Evolutionary conservation across 225 moss, liverwort and hornwort genomes (phyloP).

Genomic region (Polytrichum formosum): DNA sequence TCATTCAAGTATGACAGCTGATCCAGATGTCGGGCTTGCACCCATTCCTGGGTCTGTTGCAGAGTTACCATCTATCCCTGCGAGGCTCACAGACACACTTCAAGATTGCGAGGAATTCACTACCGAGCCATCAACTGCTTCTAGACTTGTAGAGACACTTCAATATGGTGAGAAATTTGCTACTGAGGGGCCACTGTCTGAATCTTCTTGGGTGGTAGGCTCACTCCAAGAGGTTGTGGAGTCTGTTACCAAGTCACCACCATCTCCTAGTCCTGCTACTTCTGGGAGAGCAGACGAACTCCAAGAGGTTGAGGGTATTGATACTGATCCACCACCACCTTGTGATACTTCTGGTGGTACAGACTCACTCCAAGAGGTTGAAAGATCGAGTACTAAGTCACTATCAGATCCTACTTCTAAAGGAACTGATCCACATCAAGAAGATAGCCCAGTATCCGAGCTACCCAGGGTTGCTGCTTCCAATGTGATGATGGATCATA

Average conservation of each 20-base stretch:
- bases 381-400: no score
- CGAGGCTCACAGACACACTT: no score
- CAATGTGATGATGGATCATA: no score
- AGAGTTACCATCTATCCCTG: background rate
- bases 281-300: background rate
- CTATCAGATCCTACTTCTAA: background rate
- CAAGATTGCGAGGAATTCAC: no score
- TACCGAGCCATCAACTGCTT: no score
- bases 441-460: conserved; percentile 6
- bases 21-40: background rate
- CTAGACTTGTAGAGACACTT: no score
- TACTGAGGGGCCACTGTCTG: no score
- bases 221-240: background rate
- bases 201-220: no score
- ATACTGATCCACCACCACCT: no score
- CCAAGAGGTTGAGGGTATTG: background rate
- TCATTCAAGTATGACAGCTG: background rate
- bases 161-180: no score
- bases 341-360: no score
- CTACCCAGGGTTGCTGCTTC: conserved; percentile 3
- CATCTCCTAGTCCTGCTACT: background rate
- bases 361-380: no score
- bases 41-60: background rate
- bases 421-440: background rate
- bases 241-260: background rate